A percentile compares a stretch with the other conserved stretches of the same genome.
phyloP scores from a whole-genome alignment of 202 grass and related monocot species.

The Musa balbisiana region DNA sequence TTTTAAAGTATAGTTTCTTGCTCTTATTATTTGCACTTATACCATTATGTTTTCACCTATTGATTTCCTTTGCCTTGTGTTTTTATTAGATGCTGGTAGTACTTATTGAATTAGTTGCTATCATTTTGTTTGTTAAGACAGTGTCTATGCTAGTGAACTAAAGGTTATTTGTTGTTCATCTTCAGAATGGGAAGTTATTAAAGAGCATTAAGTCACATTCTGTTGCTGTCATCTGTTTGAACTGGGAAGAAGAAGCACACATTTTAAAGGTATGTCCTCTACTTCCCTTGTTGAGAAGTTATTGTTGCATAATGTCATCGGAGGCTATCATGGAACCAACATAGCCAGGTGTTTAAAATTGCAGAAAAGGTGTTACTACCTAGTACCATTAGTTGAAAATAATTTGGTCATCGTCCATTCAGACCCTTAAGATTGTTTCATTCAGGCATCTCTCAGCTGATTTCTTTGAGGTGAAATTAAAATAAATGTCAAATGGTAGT shows the following conservation, averaged over 20 bases:
- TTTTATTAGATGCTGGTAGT: not conserved
- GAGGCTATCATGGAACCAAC: not conserved
- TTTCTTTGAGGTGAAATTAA: no score
- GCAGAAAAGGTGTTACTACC: no score
- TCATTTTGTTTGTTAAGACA: not conserved
- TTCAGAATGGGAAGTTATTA: conserved; percentile 86
- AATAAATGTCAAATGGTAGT: no score
- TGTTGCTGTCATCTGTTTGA: conserved; percentile 75
- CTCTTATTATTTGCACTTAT: not conserved
- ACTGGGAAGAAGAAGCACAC: conserved; percentile 71
- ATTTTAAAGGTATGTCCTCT: conserved; percentile 39
- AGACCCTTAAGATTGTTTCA: no score
- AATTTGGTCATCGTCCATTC: no score
- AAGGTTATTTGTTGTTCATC: not conserved
- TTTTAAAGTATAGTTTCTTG: no score
- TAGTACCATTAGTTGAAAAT: no score
- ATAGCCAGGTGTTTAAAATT: no score
- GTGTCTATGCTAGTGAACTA: not conserved
- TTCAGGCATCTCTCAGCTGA: no score
- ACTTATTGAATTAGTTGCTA: not conserved
- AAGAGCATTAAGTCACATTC: conserved; percentile 62
- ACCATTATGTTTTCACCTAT: not conserved
- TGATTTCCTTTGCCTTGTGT: not conserved
- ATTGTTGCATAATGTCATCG: not conserved
- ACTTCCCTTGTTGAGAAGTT: not conserved